These are phyloP conservation scores for Boletus vermiculosoides DNA, from an alignment of 768 basidiomycete genomes.

Conservation along the genomic window DNA sequence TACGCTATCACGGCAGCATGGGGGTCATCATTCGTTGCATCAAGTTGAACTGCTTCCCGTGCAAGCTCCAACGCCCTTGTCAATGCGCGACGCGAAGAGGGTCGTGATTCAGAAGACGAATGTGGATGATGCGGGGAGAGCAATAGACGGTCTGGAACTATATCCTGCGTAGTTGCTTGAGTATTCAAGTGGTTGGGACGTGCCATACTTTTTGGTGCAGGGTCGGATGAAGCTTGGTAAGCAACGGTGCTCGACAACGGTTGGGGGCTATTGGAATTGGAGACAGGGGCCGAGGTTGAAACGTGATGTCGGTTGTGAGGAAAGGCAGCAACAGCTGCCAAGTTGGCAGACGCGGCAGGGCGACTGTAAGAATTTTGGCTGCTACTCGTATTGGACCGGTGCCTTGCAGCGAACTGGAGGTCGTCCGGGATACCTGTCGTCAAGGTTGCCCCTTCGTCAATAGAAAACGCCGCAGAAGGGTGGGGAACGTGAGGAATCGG, in stretches of 20 bases:
- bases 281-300: slow-evolving; percentile 24
- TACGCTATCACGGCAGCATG: slow-evolving; percentile 89
- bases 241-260: slow-evolving; percentile 18
- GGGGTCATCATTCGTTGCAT: slow-evolving; percentile 85
- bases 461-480: slow-evolving; percentile 19
- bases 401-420: slow-evolving; percentile 28
- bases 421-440: slow-evolving; percentile 29
- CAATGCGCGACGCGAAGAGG: slow-evolving; percentile 81
- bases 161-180: slow-evolving; percentile 37
- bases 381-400: slow-evolving; percentile 38
- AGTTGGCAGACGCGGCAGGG: slow-evolving; percentile 45
- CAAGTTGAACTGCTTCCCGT: slow-evolving; percentile 85
- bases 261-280: slow-evolving; percentile 30
- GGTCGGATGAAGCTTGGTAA: slow-evolving; percentile 55
- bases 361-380: slow-evolving; percentile 32
- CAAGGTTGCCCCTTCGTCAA: slow-evolving; percentile 22
- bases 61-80: slow-evolving; percentile 86
- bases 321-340: slow-evolving; percentile 61
- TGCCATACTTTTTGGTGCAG: slow-evolving; percentile 53
- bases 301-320: slow-evolving; percentile 49
- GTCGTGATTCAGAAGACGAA: slow-evolving; percentile 45
- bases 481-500: slow-evolving; percentile 70
- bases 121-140: slow-evolving; percentile 46
- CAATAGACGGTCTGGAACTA: slow-evolving; percentile 42
- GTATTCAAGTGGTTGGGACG: slow-evolving; percentile 24